Percentiles rank a stretch among this genome's conserved stretches.
These are phyloP conservation scores for Elongisporangium senticosum DNA, from an alignment of 352 stramenopile genomes.

Conservation along the genomic window DNA sequence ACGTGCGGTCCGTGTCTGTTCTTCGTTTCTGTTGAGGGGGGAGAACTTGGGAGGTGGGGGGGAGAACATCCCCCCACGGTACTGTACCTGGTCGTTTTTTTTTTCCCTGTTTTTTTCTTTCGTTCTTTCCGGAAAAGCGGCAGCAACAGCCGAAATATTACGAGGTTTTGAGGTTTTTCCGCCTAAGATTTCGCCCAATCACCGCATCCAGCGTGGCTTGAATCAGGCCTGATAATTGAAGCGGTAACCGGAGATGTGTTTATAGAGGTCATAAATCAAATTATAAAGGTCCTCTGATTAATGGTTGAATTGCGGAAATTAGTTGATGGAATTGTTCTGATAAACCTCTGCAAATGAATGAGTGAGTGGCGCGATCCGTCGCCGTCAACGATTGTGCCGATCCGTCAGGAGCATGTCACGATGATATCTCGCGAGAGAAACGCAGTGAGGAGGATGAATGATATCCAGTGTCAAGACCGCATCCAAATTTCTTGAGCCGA, in stretches of 20 bases:
- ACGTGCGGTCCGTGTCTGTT: neutral
- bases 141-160: too few relatives aligned
- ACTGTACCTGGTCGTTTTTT: neutral
- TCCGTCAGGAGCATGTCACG: neutral
- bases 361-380: neutral
- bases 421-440: neutral
- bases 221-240: neutral
- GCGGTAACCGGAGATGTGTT: neutral
- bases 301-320: too few relatives aligned
- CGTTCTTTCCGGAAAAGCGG: neutral
- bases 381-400: neutral
- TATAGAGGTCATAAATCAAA: neutral
- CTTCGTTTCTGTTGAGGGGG: neutral
- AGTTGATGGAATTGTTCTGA: neutral
- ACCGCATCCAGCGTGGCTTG: neutral
- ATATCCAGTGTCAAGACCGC: neutral
- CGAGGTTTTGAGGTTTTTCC: neutral
- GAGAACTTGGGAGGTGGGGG: neutral
- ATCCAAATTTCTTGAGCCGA: neutral
- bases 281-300: neutral
- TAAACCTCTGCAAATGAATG: neutral
- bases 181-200: neutral
- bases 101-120: slow-evolving; percentile 1
- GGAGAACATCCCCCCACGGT: neutral
- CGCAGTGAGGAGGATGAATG: neutral